Evolutionary conservation across 176 grass and related monocot species (phyloP).

Genomic region (sorghum (Sorghum bicolor)): DNA sequence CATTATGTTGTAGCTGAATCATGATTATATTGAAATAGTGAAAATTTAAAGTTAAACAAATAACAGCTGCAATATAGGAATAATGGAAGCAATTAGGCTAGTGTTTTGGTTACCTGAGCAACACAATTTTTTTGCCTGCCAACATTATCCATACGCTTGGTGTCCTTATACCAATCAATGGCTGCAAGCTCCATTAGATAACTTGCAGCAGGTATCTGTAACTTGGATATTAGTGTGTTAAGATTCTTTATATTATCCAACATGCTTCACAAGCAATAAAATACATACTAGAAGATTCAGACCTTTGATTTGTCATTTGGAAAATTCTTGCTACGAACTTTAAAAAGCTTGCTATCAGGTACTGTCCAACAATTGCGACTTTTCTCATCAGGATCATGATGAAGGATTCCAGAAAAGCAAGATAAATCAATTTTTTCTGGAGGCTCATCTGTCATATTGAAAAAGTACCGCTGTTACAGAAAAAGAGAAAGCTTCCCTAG

Average conservation of each 20-base stretch:
- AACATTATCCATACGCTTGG: conserved; percentile 87
- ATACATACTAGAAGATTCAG: conserved; percentile 11
- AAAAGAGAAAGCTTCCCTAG: background rate
- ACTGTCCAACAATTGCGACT: conserved; percentile 80
- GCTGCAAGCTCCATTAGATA: conserved; percentile 87
- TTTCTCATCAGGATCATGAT: conserved; percentile 58
- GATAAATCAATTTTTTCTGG: conserved; percentile 67
- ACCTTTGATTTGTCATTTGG: conserved; percentile 93
- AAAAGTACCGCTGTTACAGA: background rate
- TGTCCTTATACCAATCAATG: conserved; percentile 84
- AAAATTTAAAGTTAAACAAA: background rate
- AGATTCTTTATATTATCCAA: background rate
- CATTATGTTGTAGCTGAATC: background rate
- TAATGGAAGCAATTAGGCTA: background rate
- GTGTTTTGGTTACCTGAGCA: conserved; percentile 54
- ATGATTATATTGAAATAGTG: background rate
- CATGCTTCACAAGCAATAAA: conserved; percentile 6
- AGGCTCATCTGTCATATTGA: conserved; percentile 50
- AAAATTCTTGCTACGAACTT: conserved; percentile 90
- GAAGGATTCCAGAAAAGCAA: conserved; percentile 69
- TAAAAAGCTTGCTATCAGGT: conserved; percentile 82
- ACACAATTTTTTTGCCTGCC: conserved; percentile 64
- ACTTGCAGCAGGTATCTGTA: conserved; percentile 76
- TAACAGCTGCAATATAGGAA: background rate
- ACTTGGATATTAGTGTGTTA: background rate